Evolutionary conservation across 495 filamentous ascomycete genomes (phyloP).

Genomic region (Rostrohypoxylon terebratum): DNA sequence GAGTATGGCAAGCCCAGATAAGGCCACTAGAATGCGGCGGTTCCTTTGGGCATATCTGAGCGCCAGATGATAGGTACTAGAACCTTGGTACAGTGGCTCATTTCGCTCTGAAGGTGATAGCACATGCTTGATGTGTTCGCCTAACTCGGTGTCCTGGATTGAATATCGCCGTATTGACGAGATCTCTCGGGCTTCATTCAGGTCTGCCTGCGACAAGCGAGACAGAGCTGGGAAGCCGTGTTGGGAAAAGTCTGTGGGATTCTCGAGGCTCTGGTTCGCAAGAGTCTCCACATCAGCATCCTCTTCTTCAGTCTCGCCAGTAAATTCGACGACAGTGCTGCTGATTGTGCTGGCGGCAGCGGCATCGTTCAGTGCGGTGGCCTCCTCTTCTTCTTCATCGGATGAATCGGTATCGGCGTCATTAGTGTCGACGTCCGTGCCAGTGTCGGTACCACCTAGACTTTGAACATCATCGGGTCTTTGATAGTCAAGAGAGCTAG

Average conservation of each 20-base stretch:
- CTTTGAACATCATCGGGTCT: conserved; percentile 66
- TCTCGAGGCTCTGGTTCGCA: conserved; percentile 47
- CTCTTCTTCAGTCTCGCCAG: conserved; percentile 46
- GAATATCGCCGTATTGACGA: conserved; percentile 12
- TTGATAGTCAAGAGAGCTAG: conserved; percentile 62
- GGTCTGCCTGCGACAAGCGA: conserved; percentile 23
- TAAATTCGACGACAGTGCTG: conserved; percentile 46
- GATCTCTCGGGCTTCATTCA: conserved; percentile 19
- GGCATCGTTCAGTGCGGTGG: conserved; percentile 30
- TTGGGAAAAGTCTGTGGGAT: conserved; percentile 48
- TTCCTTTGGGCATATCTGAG: conserved; percentile 33
- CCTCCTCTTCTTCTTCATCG: conserved; percentile 55
- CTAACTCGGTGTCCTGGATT: background rate
- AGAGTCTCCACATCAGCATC: conserved; percentile 51
- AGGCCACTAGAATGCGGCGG: conserved; percentile 30
- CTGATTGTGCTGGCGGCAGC: conserved; percentile 41
- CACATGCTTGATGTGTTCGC: background rate
- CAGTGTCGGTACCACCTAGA: conserved; percentile 62
- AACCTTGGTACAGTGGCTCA: background rate
- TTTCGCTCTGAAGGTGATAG: background rate
- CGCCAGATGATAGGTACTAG: conserved; percentile 14
- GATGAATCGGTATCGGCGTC: conserved; percentile 53
- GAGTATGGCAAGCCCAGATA: conserved; percentile 39
- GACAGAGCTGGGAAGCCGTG: conserved; percentile 33
- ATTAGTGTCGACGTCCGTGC: conserved; percentile 51